These are phyloP conservation scores for Jatropha podagrica DNA, from an alignment of 441 rosid genomes.

Conservation along the genomic window DNA sequence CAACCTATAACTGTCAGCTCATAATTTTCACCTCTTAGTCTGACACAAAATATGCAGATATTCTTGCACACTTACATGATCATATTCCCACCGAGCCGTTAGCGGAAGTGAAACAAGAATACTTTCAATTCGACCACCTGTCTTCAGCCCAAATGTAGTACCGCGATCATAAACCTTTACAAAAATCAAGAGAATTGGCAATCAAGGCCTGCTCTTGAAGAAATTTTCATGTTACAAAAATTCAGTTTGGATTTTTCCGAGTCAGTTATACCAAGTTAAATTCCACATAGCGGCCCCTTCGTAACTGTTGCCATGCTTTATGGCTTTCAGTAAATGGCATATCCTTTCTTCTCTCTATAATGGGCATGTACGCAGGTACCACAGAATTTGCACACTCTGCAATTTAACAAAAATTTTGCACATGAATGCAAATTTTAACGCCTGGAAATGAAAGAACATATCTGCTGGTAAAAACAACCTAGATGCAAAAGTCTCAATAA, in stretches of 20 bases:
- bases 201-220: not conserved
- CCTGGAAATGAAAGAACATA: not conserved
- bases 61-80: constrained; percentile 59
- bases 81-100: constrained; percentile 96
- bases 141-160: constrained; percentile 95
- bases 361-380: constrained; percentile 88
- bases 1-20: constrained; percentile 11
- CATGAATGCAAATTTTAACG: not conserved
- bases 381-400: constrained; percentile 96
- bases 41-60: not conserved
- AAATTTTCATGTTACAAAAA: not conserved
- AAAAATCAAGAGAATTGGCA: constrained; percentile 9
- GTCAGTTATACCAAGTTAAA: constrained; percentile 75
- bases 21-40: not conserved
- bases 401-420: constrained; percentile 5
- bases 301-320: constrained; percentile 95
- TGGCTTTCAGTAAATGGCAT: constrained; percentile 67
- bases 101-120: constrained; percentile 94
- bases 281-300: constrained; percentile 93
- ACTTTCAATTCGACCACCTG: constrained; percentile 95
- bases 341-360: constrained; percentile 81
- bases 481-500: constrained; percentile 5
- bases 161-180: constrained; percentile 91
- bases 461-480: not conserved
- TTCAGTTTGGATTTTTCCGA: not conserved